Conservation (phyloP, 176 grass and related monocot genomes). For the Avena eriantha region DNA sequence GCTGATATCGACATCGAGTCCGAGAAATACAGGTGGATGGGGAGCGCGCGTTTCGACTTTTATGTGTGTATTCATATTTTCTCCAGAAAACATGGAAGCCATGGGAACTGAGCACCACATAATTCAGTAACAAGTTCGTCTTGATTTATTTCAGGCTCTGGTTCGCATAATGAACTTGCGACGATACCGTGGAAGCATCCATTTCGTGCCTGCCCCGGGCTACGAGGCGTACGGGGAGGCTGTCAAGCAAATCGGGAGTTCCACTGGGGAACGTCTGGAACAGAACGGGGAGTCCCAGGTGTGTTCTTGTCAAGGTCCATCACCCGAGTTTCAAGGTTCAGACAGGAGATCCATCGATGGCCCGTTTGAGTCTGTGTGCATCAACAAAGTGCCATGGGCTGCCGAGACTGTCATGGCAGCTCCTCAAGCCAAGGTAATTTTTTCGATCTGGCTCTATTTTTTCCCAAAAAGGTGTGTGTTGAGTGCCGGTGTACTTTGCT, state of each 20-base stretch:
- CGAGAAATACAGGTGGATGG: conserved; percentile 88
- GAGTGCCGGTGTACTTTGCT: conserved; percentile 5
- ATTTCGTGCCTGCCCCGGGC: conserved; percentile 74
- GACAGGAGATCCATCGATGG: conserved; percentile 70
- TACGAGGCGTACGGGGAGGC: conserved; percentile 74
- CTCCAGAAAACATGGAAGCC: neutral
- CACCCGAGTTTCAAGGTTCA: conserved; percentile 42
- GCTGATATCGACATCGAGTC: conserved; percentile 92
- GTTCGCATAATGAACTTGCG: conserved; percentile 69
- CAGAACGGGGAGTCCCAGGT: conserved; percentile 27
- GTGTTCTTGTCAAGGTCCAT: conserved; percentile 57
- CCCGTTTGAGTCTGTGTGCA: conserved; percentile 73
- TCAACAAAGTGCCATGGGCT: conserved; percentile 78
- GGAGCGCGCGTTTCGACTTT: conserved; percentile 77
- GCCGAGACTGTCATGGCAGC: conserved; percentile 65
- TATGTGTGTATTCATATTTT: conserved; percentile 61
- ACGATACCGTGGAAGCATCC: conserved; percentile 61
- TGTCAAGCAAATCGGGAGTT: conserved; percentile 43
- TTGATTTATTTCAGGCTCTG: conserved; percentile 56
- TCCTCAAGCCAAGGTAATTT: conserved; percentile 70
- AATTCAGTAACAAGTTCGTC: neutral
- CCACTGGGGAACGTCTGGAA: neutral
- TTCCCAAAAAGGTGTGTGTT: neutral
- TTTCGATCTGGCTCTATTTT: neutral
- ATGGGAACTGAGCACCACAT: neutral